Evolutionary conservation across 805 yeast genomes (phyloP).

Genomic region (Zygoascus flipseniorum): DNA sequence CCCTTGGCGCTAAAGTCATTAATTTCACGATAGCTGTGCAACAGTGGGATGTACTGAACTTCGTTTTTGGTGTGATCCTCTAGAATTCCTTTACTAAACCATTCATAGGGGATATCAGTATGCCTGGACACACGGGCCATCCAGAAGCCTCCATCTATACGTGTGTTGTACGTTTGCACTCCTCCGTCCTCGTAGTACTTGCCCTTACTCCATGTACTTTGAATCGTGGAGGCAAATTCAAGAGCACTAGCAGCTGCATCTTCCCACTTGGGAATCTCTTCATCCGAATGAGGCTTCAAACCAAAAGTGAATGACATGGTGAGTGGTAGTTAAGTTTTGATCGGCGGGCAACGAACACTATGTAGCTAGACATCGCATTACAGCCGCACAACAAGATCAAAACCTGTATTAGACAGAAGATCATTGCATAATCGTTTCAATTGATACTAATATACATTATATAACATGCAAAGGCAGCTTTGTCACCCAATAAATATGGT

Average conservation of each 20-base stretch:
- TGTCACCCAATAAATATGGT: neutral
- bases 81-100: conserved; percentile 23
- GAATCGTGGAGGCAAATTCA: conserved; percentile 13
- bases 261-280: conserved; percentile 17
- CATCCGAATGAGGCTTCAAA: conserved; percentile 14
- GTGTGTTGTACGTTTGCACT: conserved; percentile 18
- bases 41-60: conserved; percentile 29
- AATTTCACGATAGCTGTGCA: conserved; percentile 21
- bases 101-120: conserved; percentile 22
- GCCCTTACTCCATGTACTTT: conserved; percentile 18
- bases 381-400: too few species aligned
- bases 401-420: too few species aligned
- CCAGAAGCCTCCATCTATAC: conserved; percentile 28
- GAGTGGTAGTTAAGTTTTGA: neutral
- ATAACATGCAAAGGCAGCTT: too few species aligned
- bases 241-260: conserved; percentile 17
- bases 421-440: too few species aligned
- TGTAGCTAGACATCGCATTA: too few species aligned
- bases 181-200: conserved; percentile 10
- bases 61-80: conserved; percentile 33
- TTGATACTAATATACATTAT: too few species aligned
- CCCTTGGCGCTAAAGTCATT: conserved; percentile 10
- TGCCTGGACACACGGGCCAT: conserved; percentile 30
- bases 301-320: conserved; percentile 10
- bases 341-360: too few species aligned